Base-by-base conservation (phyloP, 2,329 filamentous ascomycete species). In the Dothiorella sarmentorum region DNA sequence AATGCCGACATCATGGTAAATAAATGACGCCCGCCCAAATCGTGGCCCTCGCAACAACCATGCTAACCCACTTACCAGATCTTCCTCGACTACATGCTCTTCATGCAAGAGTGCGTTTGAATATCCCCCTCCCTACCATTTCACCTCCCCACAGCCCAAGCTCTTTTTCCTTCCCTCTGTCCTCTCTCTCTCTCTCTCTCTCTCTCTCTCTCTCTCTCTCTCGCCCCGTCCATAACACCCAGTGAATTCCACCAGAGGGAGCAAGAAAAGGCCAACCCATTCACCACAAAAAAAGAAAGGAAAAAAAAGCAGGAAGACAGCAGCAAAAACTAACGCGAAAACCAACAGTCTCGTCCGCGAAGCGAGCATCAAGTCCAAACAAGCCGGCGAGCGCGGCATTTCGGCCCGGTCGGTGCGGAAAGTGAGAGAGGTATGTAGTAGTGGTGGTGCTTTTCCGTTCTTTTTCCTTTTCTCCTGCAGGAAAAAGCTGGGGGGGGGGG, bases 1-100 rank as follows among this genome's bases (percentile, higher is more conserved):
- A 92, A 94, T 73, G 88, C 86, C 27, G 92, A 96, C 74, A 85
- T 95, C 60, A 79, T 93, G 76, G 90, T 95, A 75, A 61, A 82
- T 27, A 6, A 15, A 7, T 27, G 22, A 10, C 29, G 17, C 66
- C 44, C 52, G n/a, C 29, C 49, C 43, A 59, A 22, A 26, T 61
- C 43, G 7, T 22, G 7, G 17, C 6, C 11, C 22, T 26, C 27
- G 3, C 9, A 40, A 18, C 18, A n/a, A 53, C 7, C n/a, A 55
- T 22, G 10, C 43, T 33, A n/a, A 33, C 15, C 20, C 13, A 3
- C n/a, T 42, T 4, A 4, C 29, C 64, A 94, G 90, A 87, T 95
- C 62, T 95, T 90, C 67, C 80, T 96, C 60, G 86, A 94, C 69
- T 95, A 95, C 64, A 83, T 90, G 63, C 79, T 94, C 1, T 95